Evolutionary conservation across 805 yeast species (phyloP), one percentile per base, ranked within the genome.

Genomic region (Kodamaea kaohsiungensis): DNA sequence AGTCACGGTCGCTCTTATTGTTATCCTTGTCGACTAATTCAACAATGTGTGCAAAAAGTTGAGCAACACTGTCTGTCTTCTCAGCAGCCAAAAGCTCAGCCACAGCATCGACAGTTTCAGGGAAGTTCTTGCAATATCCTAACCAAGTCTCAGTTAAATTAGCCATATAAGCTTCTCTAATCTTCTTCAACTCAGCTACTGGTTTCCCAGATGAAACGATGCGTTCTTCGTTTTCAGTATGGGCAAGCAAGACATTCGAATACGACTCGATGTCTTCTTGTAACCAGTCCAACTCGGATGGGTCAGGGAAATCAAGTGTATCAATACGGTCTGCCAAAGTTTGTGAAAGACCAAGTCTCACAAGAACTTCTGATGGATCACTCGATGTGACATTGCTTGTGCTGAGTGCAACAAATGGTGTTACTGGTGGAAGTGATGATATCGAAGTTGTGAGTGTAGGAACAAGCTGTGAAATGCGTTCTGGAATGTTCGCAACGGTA

Each of bases 71-170:
- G 37, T 45, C 48, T 3, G 48, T 48, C 19, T 40, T 40, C 25
- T 40, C 45, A 6, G n/a, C 19, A 17, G 45, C 45, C 19, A 66
- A 51, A 53, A 66, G 53, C n/a, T 65, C 66, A 4, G 66, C 57
- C n/a, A 67, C 56, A 0, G 63, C 54, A 1, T 61, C 58, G 5
- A 60, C 55, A 10, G 61, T 54, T 18, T 61, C 58, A 1, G 71
- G 65, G 49, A 58, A 66, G 12, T 48, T 37, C 9, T 53, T 43
- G 2, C 67, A 16, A 18, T 37, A 51, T 18, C 38, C 7, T 4
- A 46, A 33, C 53, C 53, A 51, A 10, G 19, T 51, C 7, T 43
- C 12, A 6, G 46, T 42, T 33, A 46, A 33, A 25, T 43, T 33
- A 6, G 27, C 43, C 3, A 19, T 12, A 38, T 51, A 51, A 13